Evolutionary conservation across 805 yeast genomes (phyloP).

Genomic region (Dipodascopsis tothii): DNA sequence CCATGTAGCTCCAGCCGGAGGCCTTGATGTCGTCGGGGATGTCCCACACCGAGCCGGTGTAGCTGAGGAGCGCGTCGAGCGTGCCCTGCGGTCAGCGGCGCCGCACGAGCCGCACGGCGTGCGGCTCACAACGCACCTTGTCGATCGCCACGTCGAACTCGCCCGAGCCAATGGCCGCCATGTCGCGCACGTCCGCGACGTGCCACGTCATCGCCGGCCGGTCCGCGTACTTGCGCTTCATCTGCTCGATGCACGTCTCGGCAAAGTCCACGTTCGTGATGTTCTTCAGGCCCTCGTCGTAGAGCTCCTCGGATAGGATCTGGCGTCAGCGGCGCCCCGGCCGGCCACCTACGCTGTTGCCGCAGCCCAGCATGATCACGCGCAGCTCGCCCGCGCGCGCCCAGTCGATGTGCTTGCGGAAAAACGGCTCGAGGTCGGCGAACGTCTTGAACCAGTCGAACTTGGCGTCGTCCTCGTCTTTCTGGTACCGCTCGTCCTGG

Average conservation of each 20-base stretch:
- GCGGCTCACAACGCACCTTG: conserved; percentile 14
- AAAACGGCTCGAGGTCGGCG: conserved; percentile 20
- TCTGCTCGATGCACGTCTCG: conserved; percentile 23
- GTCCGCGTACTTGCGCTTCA: conserved; percentile 13
- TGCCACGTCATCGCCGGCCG: conserved; percentile 26
- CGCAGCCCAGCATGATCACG: conserved; percentile 27
- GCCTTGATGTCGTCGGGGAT: conserved; percentile 23
- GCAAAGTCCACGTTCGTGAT: conserved; percentile 27
- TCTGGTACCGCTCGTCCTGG: conserved; percentile 24
- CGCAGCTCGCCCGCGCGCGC: conserved; percentile 1
- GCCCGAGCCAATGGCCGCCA: conserved; percentile 16
- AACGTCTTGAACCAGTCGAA: conserved; percentile 28
- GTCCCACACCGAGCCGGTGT: conserved; percentile 27
- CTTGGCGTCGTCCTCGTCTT: conserved; percentile 16
- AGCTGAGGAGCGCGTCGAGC: conserved; percentile 26
- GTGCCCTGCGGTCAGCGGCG: conserved; percentile 19
- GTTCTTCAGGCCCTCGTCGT: conserved; percentile 22
- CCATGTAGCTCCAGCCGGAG: conserved; percentile 22
- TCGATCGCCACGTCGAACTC: conserved; percentile 27
- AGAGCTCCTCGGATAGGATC: conserved; percentile 26
- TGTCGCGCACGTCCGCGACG: conserved; percentile 26
- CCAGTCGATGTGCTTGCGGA: conserved; percentile 11
- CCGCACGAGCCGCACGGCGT: neutral
- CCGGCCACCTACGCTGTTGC: conserved; percentile 21
- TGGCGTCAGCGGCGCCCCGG: neutral